A percentile compares a stretch with the other conserved stretches of the same genome.
These are phyloP conservation scores for Phaeolepiota aurea DNA, from an alignment of 768 basidiomycete species.

Conservation along the genomic window DNA sequence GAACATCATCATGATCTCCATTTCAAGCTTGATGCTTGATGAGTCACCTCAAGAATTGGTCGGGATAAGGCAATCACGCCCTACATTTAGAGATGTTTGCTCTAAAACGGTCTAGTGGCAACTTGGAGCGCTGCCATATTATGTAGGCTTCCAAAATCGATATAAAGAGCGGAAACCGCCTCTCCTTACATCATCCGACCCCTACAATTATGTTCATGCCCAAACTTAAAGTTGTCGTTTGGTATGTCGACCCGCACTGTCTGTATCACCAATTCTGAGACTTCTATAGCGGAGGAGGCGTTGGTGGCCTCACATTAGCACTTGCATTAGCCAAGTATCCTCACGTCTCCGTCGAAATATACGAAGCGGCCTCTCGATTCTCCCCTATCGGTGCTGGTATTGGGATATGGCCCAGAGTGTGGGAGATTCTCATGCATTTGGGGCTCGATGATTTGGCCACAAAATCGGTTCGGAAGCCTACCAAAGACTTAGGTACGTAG, in stretches of 20 bases:
- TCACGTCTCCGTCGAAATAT: slow-evolving; percentile 9
- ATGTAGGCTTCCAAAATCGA: too few species aligned
- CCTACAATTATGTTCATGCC: neutral
- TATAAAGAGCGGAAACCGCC: neutral
- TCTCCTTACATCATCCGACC: neutral
- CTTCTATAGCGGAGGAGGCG: slow-evolving; percentile 9
- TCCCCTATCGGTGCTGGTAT: slow-evolving; percentile 12
- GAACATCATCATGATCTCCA: too few species aligned
- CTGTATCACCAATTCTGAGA: neutral
- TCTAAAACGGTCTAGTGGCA: too few species aligned
- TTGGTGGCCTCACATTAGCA: slow-evolving; percentile 12
- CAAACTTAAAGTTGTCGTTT: slow-evolving; percentile 4
- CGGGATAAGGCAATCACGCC: too few species aligned
- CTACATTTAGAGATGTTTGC: too few species aligned
- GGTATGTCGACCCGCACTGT: slow-evolving; percentile 1
- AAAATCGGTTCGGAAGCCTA: slow-evolving; percentile 1
- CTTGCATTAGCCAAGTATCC: slow-evolving; percentile 8
- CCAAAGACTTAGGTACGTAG: slow-evolving; percentile 4
- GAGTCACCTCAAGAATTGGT: too few species aligned
- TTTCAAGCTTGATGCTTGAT: too few species aligned
- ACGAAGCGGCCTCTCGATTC: slow-evolving; percentile 9
- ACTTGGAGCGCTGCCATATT: too few species aligned
- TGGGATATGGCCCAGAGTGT: slow-evolving; percentile 7
- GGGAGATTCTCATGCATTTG: neutral
- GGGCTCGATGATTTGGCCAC: slow-evolving; percentile 2